Evolutionary conservation across 2,329 filamentous ascomycete genomes (phyloP).

Genomic region (Tricladium varicosporioides): DNA sequence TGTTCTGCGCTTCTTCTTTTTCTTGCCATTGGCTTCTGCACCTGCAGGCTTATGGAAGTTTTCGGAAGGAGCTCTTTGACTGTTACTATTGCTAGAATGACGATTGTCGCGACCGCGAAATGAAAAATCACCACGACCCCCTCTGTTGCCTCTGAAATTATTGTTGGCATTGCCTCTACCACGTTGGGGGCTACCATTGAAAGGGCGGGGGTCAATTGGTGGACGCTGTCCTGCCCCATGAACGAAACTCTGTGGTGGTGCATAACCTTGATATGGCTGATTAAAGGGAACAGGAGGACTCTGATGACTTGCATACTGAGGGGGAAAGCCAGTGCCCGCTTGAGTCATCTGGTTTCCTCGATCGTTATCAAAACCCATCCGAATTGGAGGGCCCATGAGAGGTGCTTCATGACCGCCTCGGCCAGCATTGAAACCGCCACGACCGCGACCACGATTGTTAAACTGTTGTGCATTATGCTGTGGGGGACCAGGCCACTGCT

Average conservation of each 20-base stretch:
- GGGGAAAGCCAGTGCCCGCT: slow-evolving; percentile 44
- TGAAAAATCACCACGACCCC: slow-evolving; percentile 38
- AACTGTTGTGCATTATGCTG: slow-evolving; percentile 39
- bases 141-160: slow-evolving; percentile 30
- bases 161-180: slow-evolving; percentile 42
- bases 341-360: slow-evolving; percentile 41
- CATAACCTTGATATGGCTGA: slow-evolving; percentile 39
- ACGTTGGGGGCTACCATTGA: slow-evolving; percentile 38
- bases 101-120: slow-evolving; percentile 37
- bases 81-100: slow-evolving; percentile 24
- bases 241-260: slow-evolving; percentile 36
- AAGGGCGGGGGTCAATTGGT: slow-evolving; percentile 34
- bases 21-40: slow-evolving; percentile 39
- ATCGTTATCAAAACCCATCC: slow-evolving; percentile 52
- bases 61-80: slow-evolving; percentile 29
- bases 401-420: slow-evolving; percentile 43
- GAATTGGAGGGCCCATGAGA: slow-evolving; percentile 54
- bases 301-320: slow-evolving; percentile 36
- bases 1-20: slow-evolving; percentile 70
- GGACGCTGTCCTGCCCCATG: slow-evolving; percentile 33
- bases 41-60: slow-evolving; percentile 50
- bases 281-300: slow-evolving; percentile 31
- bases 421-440: slow-evolving; percentile 37
- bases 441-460: slow-evolving; percentile 32
- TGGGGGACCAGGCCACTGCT: slow-evolving; percentile 24